Evolutionary conservation across 2,329 filamentous ascomycete genomes (phyloP).

Genomic region (Diaporthe longicolla): DNA sequence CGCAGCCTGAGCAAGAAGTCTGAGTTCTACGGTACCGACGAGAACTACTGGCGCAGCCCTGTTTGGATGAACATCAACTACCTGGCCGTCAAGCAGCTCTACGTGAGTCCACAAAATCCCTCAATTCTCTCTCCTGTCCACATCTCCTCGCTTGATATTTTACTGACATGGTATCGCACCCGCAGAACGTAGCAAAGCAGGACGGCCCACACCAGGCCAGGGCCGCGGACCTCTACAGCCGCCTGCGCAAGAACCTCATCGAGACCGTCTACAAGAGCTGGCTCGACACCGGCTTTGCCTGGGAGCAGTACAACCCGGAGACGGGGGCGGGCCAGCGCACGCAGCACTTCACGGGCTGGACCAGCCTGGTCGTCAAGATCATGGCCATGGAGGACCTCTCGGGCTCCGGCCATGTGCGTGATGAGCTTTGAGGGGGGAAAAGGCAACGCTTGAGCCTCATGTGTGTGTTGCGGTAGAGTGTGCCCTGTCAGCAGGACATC

Average conservation of each 20-base stretch:
- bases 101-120: slow-evolving; percentile 69
- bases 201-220: slow-evolving; percentile 77
- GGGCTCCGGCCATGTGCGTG: slow-evolving; percentile 53
- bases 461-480: not conserved
- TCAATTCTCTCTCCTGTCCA: no score
- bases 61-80: slow-evolving; percentile 99
- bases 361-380: slow-evolving; percentile 96
- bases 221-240: slow-evolving; percentile 81
- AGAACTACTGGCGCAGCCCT: slow-evolving; percentile 97
- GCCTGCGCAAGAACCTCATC: slow-evolving; percentile 86
- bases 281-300: slow-evolving; percentile 94
- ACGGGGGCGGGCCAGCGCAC: slow-evolving; percentile 94
- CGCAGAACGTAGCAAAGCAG: slow-evolving; percentile 74
- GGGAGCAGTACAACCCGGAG: slow-evolving; percentile 98
- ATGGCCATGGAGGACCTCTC: slow-evolving; percentile 89
- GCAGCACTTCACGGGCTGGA: slow-evolving; percentile 99
- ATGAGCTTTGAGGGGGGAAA: slow-evolving; percentile 60
- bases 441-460: no score
- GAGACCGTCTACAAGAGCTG: slow-evolving; percentile 90
- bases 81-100: slow-evolving; percentile 82
- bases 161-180: slow-evolving; percentile 18
- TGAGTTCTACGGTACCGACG: slow-evolving; percentile 86
- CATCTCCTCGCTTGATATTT: not conserved
- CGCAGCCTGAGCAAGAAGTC: slow-evolving; percentile 89
- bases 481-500: not conserved